Evolutionary conservation across 164 flowering plant species (phyloP), one percentile per base, ranked within the genome.

Genomic region (Kalanchoe fedtschenkoi): DNA sequence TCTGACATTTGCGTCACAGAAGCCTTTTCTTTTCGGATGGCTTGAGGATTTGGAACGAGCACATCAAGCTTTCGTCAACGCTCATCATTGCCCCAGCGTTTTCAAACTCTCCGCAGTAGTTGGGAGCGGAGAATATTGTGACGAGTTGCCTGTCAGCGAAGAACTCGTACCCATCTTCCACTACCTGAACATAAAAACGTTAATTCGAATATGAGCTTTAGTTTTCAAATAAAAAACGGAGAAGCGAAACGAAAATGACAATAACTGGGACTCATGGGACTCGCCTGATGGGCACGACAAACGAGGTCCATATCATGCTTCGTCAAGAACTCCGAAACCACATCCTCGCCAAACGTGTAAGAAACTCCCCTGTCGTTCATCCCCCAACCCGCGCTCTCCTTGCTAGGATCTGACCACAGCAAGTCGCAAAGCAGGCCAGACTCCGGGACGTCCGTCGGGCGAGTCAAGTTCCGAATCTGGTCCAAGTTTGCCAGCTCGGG

Each of bases 11-110:
- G 71, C 65, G 71, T 71, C 81, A 76, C 69, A 74, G 60, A 69
- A 80, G 80, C 60, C 73, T 80, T 9, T 73, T 85, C 61, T 70
- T 80, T 54, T 88, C 89, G 8, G 86, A 72, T 61, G 96, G 88
- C 75, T 84, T 88, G 60, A 88, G 78, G 62, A 88, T 81, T 71
- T 88, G 96, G 72, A 88, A 88, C 38, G 96, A 85, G 68, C 96
- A 88, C 89, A 85, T 85, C 70, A 88, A 73, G 68, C 77, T 81
- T 70, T 88, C 91, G 80, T 88, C 91, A 26, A 88, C 90, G 47
- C 88, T 86, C 96, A 88, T 88, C 96, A 88, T 77, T 55, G 96
- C 96, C 67, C 96, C 96, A 62, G 95, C 85, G 74, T 88, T 88
- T 65, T 88, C 91, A 70, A 88, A 88, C 76, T 88, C 95, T 61